These are phyloP conservation scores for Linnemannia zychae DNA, from an alignment of 192 early-diverging fungal genomes.

Conservation along the genomic window DNA sequence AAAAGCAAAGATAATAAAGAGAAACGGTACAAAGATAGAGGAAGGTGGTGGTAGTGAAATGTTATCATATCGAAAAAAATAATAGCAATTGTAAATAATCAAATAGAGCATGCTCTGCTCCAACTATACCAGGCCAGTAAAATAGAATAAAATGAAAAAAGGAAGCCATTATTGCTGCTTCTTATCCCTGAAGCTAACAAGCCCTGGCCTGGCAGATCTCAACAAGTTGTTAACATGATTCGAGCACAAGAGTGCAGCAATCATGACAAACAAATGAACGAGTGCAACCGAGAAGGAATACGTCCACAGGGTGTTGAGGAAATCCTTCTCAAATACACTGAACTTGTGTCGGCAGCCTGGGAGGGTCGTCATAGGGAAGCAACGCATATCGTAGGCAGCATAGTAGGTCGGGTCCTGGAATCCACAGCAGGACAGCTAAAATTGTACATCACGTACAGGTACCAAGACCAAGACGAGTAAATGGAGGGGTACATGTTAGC, in stretches of 20 bases:
- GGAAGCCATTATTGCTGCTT: constrained; percentile 10
- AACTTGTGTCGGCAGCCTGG: constrained; percentile 58
- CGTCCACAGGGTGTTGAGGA: constrained; percentile 39
- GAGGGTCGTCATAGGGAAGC: constrained; percentile 54
- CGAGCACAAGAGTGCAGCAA: constrained; percentile 48
- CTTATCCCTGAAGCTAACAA: constrained; percentile 53
- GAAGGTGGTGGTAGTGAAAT: neutral
- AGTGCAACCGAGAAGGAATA: constrained; percentile 42
- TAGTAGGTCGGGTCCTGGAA: constrained; percentile 38
- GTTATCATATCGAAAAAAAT: neutral
- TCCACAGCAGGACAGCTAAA: constrained; percentile 61
- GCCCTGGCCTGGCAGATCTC: constrained; percentile 37
- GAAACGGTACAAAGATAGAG: neutral
- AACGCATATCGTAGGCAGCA: constrained; percentile 51
- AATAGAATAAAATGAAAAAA: neutral
- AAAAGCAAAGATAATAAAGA: neutral
- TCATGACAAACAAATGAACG: constrained; percentile 54
- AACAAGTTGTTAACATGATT: constrained; percentile 56
- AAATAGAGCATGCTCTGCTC: neutral
- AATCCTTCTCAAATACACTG: constrained; percentile 29
- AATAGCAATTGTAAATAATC: neutral
- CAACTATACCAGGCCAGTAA: neutral
- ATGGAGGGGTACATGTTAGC: neutral
- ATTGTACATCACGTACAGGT: neutral
- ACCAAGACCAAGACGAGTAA: neutral